phyloP scores from a whole-genome alignment of 176 grass and related monocot species.

The Saccharum spontaneum region DNA sequence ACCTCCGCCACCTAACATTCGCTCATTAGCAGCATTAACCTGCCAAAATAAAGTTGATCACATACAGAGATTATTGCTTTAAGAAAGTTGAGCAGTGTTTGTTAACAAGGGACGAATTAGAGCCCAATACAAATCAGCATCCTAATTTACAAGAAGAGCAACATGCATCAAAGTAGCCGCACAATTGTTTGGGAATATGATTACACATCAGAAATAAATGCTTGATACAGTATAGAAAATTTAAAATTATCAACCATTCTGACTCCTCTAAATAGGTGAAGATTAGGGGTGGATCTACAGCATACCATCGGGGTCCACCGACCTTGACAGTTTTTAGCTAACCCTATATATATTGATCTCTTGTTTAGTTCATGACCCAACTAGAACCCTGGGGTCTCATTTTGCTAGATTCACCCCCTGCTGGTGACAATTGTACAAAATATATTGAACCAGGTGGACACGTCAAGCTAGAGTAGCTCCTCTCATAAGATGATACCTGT shows the following conservation, averaged over 20 bases:
- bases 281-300: neutral
- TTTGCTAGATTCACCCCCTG: neutral
- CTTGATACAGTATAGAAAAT: neutral
- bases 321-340: neutral
- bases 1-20: constrained; percentile 86
- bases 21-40: constrained; percentile 92
- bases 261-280: neutral
- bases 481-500: neutral
- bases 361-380: neutral
- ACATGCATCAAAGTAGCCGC: neutral
- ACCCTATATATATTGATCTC: neutral
- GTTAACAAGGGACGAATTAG: neutral
- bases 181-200: neutral
- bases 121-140: neutral
- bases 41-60: constrained; percentile 20
- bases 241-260: neutral
- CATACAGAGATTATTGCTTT: neutral
- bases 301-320: neutral
- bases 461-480: neutral
- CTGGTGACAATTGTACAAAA: neutral
- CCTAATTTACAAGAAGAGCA: neutral
- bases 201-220: neutral
- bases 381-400: neutral
- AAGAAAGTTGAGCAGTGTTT: neutral
- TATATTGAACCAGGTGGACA: neutral